Base-by-base conservation (phyloP, 2,329 filamentous ascomycete genomes). In the Pseudopyrenochaeta lycopersici region DNA sequence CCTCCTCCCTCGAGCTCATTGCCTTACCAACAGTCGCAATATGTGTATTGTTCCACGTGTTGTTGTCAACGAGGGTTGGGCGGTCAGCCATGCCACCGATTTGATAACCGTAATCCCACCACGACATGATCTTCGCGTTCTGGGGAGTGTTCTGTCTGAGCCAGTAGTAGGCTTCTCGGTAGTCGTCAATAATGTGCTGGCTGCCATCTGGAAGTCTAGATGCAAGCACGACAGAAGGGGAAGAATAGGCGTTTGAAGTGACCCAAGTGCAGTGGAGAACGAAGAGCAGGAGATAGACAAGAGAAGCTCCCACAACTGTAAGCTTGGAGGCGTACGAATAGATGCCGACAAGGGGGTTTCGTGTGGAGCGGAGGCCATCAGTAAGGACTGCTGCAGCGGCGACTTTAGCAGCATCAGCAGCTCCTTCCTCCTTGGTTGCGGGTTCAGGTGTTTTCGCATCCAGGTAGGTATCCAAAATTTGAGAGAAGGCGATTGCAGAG, bases 81-180 rank as follows among this genome's bases (percentile, higher is more conserved):
- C 95, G 87, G 77, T 99, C 95, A 44, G 95, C 95, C 95, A 99
- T 99, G 64, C 95, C 95, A 80, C 95, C 95, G 77, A 99, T 99
- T 80, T 99, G 95, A 81, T 99, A 99, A 63, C 95, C 95, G 72
- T 99, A 99, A 76, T 99, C 95, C 95, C 95, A 99, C 95, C 95
- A 99, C 1, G 93, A 95, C 94, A 98, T 98, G 74, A 99, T 90
- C 85, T 98, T 99, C 73, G 96, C 93, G 68, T 97, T 91, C 64
- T 94, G 86, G 56, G 89, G 85, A 9, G 96, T 99, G 82, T 99
- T 99, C 78, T 99, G 95, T 60, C 95, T 90, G 44, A 99, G 88
- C 95, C 95, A 99, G 81, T 99, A 96, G 81, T 99, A 99, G 1
- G 95, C 95, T 84, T 99, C 95, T 73, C 95, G 90, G 81, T 99